Conservation (phyloP, 2,329 filamentous ascomycete genomes). For the Penicillium paneum region DNA sequence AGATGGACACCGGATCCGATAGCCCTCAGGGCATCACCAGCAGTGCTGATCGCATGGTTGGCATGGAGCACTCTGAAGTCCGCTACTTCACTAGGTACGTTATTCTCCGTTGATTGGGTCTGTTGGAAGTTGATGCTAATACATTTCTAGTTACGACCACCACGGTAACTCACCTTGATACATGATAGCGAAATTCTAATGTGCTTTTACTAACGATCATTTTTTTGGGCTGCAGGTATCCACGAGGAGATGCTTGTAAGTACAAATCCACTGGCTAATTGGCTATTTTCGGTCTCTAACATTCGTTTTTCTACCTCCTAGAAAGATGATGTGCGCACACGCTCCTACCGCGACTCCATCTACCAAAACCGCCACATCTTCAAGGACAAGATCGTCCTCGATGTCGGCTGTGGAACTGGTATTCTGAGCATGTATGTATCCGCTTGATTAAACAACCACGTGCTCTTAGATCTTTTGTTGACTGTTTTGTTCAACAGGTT, state of each 20-base stretch:
- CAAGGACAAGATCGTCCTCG: constrained; percentile 89
- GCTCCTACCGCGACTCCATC: constrained; percentile 95
- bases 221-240: constrained; percentile 61
- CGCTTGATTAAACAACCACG: not conserved
- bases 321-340: constrained; percentile 98
- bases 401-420: constrained; percentile 94
- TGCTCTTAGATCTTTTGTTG: constrained; percentile 17
- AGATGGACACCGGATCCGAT: constrained; percentile 31
- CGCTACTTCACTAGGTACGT: constrained; percentile 97
- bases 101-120: not conserved
- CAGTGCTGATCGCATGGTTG: constrained; percentile 49
- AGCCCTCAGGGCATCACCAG: constrained; percentile 33
- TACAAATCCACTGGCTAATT: constrained; percentile 29
- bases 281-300: not conserved
- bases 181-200: constrained; percentile 13
- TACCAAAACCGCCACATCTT: constrained; percentile 94
- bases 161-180: constrained; percentile 65
- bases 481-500: constrained; percentile 62
- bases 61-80: constrained; percentile 89
- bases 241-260: constrained; percentile 97
- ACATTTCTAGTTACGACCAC: constrained; percentile 77
- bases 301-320: constrained; percentile 37
- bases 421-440: constrained; percentile 88
- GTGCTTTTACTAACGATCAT: constrained; percentile 17
- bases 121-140: constrained; percentile 19